A percentile compares a stretch with the other conserved stretches of the same genome.
These are phyloP conservation scores for Trichopus zeylanicus DNA, from an alignment of 116 monocot genomes.

Conservation along the genomic window DNA sequence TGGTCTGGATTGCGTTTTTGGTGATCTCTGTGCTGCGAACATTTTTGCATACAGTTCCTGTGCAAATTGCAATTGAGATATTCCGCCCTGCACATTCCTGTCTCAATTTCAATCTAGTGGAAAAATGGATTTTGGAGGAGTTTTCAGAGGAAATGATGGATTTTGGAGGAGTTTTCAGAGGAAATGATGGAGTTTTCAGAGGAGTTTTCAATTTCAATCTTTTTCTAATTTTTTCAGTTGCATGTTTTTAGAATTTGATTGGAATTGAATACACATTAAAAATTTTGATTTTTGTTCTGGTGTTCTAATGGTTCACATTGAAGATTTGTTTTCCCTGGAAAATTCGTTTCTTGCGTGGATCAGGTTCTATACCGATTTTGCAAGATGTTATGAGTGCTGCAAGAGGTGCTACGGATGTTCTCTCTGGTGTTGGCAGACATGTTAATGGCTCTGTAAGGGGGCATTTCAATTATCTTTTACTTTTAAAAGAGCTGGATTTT, in stretches of 20 bases:
- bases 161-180: background rate
- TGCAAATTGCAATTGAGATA: no score
- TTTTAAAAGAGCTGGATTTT: background rate
- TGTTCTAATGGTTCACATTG: no score
- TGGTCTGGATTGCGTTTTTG: no score
- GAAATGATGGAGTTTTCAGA: conserved; percentile 4
- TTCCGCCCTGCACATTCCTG: background rate
- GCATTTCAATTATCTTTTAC: background rate
- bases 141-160: conserved; percentile 3
- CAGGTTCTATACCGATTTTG: conserved; percentile 76
- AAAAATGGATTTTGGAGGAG: conserved; percentile 5
- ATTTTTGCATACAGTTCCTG: no score
- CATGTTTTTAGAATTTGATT: no score
- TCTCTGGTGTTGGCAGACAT: conserved; percentile 68
- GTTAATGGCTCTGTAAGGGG: conserved; percentile 62
- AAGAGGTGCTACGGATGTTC: conserved; percentile 86
- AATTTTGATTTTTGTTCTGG: no score
- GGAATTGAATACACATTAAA: no score
- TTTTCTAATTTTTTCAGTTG: no score
- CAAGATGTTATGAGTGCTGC: conserved; percentile 77
- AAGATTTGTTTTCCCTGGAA: no score
- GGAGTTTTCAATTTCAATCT: no score
- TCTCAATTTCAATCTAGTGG: background rate
- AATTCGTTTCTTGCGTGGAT: conserved; percentile 4
- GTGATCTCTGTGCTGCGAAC: no score